Percentiles rank a stretch among this genome's conserved stretches.
phyloP scores from a whole-genome alignment of 2,329 filamentous ascomycete genomes.

The Moelleriella libera region DNA sequence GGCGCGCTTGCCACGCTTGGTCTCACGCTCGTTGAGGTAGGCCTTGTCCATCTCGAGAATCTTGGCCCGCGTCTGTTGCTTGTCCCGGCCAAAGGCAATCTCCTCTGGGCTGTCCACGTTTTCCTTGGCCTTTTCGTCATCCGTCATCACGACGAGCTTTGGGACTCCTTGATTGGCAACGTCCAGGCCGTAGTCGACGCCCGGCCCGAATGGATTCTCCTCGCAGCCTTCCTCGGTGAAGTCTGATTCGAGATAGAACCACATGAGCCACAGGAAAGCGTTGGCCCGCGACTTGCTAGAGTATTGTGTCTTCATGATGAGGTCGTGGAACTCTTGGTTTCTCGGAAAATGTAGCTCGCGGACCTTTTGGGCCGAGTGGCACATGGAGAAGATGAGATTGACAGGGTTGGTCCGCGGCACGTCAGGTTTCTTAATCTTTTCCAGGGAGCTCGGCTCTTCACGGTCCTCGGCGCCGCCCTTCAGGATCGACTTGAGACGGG shows the following conservation, averaged over 20 bases:
- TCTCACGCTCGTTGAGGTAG: constrained; percentile 47
- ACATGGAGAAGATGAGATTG: constrained; percentile 91
- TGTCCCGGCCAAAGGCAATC: constrained; percentile 54
- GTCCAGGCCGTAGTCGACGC: constrained; percentile 49
- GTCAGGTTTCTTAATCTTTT: constrained; percentile 56
- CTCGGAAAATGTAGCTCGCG: constrained; percentile 85
- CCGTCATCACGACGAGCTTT: constrained; percentile 46
- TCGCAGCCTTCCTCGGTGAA: constrained; percentile 79
- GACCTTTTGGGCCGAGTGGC: constrained; percentile 77
- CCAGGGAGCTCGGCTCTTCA: constrained; percentile 67
- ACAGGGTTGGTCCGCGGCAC: constrained; percentile 83
- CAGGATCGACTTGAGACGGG: constrained; percentile 87
- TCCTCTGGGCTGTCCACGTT: constrained; percentile 64
- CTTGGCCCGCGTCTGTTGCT: constrained; percentile 59
- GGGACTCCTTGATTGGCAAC: constrained; percentile 59
- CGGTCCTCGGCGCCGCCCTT: constrained; percentile 92
- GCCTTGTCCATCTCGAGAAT: constrained; percentile 66
- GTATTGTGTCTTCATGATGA: constrained; percentile 80
- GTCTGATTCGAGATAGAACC: constrained; percentile 96
- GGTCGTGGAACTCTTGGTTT: constrained; percentile 82
- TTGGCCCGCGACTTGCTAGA: constrained; percentile 71
- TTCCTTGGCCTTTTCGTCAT: constrained; percentile 51
- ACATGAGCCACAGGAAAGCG: constrained; percentile 95
- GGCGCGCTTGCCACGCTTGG: constrained; percentile 36
- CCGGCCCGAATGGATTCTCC: constrained; percentile 77